phyloP scores from a whole-genome alignment of 176 grass and related monocot genomes.

The Bothriochloa decipiens region DNA sequence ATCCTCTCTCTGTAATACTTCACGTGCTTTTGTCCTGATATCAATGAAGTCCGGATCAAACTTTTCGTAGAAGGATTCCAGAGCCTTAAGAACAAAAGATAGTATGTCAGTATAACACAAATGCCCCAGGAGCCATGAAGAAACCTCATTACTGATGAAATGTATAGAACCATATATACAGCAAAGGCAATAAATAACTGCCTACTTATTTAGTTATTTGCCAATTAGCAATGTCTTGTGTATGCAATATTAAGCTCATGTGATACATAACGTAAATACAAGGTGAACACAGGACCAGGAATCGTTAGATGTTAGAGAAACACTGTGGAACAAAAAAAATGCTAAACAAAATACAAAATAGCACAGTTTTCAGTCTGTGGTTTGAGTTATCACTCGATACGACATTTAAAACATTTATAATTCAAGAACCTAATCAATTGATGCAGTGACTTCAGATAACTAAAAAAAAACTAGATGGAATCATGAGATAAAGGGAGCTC shows the following conservation, averaged over 20 bases:
- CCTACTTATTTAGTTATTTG: not conserved
- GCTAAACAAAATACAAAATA: not conserved
- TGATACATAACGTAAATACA: not conserved
- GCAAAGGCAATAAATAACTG: not conserved
- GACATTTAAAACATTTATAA: not conserved
- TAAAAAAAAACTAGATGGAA: constrained; percentile 1
- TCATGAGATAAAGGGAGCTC: too few species aligned
- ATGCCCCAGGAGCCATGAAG: constrained; percentile 8
- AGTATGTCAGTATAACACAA: not conserved
- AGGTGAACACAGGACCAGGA: not conserved
- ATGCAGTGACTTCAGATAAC: not conserved
- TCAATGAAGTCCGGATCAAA: constrained; percentile 85
- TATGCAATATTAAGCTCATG: not conserved
- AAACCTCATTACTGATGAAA: not conserved
- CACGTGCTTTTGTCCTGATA: constrained; percentile 93
- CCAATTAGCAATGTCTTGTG: not conserved
- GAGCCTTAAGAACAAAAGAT: constrained; percentile 48
- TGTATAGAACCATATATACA: not conserved
- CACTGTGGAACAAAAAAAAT: not conserved
- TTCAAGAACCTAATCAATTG: constrained; percentile 30
- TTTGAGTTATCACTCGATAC: not conserved
- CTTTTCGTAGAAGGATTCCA: constrained; percentile 81
- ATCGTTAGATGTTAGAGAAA: not conserved
- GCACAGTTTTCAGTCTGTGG: not conserved
- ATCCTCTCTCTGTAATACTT: constrained; percentile 89